Evolutionary conservation across 140 eudicot genomes (phyloP).

Genomic region (Bidens hawaiensis): DNA sequence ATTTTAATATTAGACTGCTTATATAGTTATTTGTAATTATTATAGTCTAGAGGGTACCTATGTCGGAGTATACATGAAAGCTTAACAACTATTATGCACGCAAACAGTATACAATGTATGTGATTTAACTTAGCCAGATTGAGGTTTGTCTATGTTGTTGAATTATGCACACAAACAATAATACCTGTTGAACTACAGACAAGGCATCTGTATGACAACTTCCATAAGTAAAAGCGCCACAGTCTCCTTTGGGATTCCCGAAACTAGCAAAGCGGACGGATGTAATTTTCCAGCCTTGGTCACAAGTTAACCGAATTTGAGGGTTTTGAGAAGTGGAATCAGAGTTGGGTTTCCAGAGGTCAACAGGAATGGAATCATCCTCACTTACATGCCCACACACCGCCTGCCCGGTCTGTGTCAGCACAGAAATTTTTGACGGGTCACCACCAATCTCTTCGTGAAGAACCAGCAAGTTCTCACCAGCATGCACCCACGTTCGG

Average conservation of each 20-base stretch:
- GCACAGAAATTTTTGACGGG: conserved; percentile 49
- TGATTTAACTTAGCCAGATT: no score
- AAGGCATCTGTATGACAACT: conserved; percentile 43
- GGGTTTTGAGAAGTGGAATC: no score
- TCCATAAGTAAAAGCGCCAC: conserved; percentile 50
- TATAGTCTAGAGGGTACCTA: neutral
- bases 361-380: no score
- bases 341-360: no score
- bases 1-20: neutral
- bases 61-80: neutral
- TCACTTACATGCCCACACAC: conserved; percentile 44
- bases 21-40: neutral
- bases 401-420: conserved; percentile 41
- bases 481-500: conserved; percentile 66
- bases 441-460: conserved; percentile 86
- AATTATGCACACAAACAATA: no score
- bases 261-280: conserved; percentile 55
- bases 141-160: no score
- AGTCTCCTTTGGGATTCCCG: conserved; percentile 57
- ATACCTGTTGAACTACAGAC: conserved; percentile 51
- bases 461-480: conserved; percentile 67
- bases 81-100: neutral
- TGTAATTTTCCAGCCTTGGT: conserved; percentile 45
- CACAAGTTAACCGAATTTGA: no score
- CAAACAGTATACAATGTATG: neutral